Base-by-base conservation (phyloP, 2,329 filamentous ascomycete species). In the Penicillium italicum region DNA sequence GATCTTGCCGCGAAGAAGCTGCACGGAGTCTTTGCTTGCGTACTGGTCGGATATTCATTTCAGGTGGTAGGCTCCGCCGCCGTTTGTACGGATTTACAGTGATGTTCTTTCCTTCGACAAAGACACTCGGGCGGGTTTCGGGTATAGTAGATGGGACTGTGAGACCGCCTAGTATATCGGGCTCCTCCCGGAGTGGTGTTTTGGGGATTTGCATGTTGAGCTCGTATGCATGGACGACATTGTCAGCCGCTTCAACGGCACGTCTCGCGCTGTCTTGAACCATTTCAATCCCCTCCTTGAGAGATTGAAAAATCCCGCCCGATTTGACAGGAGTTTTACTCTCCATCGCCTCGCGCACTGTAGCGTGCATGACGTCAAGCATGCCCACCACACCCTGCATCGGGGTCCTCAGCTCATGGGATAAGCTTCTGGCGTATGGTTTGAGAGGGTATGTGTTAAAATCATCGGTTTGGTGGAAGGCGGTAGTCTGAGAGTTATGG, bases 311-410 rank as follows among this genome's bases (percentile, higher is more conserved):
- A 41, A 88, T 77, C 55, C 76, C 72, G 30, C 80, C 78, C 5
- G 82, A 73, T 48, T 75, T 76, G 6, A 79, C 66, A 56, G 82
- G 79, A 10, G 74, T 71, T 57, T 82, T 79, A 36, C 76, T 78
- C 58, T 83, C 80, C 8, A 85, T 80, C 18, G 84, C 84, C 66
- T 89, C 86, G 55, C 86, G 79, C 2, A 89, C 84, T 2, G 85
- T 88, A 3, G 86, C 84, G 72, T 89, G 85, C 85, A 90, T 89
- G 57, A 90, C 85, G 72, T 90, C 87, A 41, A 90, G 74, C 86
- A 89, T 89, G 7, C 87, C 87, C 14, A 90, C 85, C 7, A 90
- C 85, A 40, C 87, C 87, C 70, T 90, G 87, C 86, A 90, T 89
- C 1, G 87, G 87, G 4, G 87, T 90, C 58, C 87, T 78, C 44